These are phyloP conservation scores for Salvia sclarea DNA, from an alignment of 305 asterid genomes.

Conservation along the genomic window DNA sequence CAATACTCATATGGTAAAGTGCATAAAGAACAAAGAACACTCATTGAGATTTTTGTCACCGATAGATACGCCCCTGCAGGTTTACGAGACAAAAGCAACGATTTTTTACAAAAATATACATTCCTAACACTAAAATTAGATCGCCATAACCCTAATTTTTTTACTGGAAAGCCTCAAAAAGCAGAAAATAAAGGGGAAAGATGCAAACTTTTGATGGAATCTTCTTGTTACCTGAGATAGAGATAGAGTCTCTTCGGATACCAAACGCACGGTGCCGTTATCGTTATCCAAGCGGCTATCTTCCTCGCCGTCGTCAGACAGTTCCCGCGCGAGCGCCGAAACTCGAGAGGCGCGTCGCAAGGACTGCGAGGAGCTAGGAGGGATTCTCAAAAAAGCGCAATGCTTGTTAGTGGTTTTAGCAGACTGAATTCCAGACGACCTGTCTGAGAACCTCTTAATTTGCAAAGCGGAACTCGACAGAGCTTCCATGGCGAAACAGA, in stretches of 20 bases:
- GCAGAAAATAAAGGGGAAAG: background rate
- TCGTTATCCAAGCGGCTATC: conserved; percentile 35
- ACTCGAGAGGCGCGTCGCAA: conserved; percentile 40
- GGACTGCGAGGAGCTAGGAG: conserved; percentile 30
- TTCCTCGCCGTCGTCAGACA: conserved; percentile 48
- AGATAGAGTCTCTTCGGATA: conserved; percentile 41
- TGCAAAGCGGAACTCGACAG: conserved; percentile 45
- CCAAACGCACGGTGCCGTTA: conserved; percentile 39
- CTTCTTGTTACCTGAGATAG: conserved; percentile 48
- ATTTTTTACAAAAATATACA: background rate
- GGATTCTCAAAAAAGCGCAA: conserved; percentile 30
- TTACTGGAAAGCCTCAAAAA: background rate
- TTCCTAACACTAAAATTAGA: background rate
- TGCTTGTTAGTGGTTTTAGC: conserved; percentile 22
- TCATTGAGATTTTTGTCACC: background rate
- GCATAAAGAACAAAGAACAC: background rate
- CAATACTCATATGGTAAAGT: no score
- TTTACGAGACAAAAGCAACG: background rate
- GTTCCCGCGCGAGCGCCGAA: conserved; percentile 41
- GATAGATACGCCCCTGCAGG: background rate
- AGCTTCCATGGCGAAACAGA: conserved; percentile 58
- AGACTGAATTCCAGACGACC: conserved; percentile 21
- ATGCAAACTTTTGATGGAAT: background rate
- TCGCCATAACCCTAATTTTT: background rate
- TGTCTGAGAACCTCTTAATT: conserved; percentile 42